These are phyloP conservation scores for Scutellaria baicalensis DNA, from an alignment of 257 asterid genomes.

Conservation along the genomic window DNA sequence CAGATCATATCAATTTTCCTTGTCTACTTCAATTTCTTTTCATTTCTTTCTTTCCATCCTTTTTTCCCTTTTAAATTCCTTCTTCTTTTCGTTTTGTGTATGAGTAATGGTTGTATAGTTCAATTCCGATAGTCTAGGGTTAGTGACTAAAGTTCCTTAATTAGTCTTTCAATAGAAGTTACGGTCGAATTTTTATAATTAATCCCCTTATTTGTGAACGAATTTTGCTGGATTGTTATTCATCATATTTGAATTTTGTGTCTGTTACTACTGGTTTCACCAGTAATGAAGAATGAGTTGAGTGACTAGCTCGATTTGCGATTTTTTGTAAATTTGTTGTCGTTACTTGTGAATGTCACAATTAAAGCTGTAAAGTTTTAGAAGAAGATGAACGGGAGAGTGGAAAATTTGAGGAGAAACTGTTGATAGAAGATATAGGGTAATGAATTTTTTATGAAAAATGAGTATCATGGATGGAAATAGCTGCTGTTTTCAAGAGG, in stretches of 20 bases:
- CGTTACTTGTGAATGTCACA: neutral
- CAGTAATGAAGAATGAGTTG: neutral
- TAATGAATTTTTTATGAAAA: neutral
- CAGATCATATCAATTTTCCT: neutral
- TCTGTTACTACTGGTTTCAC: neutral
- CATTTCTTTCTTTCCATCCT: neutral
- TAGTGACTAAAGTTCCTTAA: neutral
- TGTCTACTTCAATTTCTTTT: neutral
- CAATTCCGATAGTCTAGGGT: constrained; percentile 14
- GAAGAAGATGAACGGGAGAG: neutral
- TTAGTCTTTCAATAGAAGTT: neutral
- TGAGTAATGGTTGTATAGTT: neutral
- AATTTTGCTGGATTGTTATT: neutral
- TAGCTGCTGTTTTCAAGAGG: neutral
- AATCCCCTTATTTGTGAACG: neutral
- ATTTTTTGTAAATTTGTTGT: neutral
- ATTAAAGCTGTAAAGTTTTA: neutral
- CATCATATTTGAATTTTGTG: neutral
- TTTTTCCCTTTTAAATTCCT: neutral
- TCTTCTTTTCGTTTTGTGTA: too few species aligned
- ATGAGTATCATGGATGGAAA: neutral
- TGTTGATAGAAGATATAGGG: neutral
- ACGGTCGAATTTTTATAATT: neutral
- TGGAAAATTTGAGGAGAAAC: neutral
- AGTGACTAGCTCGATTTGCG: neutral